These are phyloP conservation scores for Euptelea pleiosperma DNA, from an alignment of 164 flowering plant genomes.

Conservation along the genomic window DNA sequence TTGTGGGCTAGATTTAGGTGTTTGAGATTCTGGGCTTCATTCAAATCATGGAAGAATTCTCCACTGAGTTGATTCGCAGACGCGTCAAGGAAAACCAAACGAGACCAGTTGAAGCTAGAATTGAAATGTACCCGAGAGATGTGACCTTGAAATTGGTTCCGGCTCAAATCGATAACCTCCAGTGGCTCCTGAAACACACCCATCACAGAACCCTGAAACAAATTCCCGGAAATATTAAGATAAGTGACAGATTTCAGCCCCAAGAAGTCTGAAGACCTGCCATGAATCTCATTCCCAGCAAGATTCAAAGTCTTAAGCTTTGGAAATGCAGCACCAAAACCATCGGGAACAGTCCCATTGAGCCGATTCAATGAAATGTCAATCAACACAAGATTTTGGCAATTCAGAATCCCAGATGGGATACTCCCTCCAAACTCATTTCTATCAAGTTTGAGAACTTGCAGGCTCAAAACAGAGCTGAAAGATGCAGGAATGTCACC, in stretches of 20 bases:
- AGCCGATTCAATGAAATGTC: slow-evolving; percentile 63
- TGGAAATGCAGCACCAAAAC: slow-evolving; percentile 59
- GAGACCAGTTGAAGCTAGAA: slow-evolving; percentile 54
- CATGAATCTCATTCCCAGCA: slow-evolving; percentile 60
- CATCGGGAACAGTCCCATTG: slow-evolving; percentile 56
- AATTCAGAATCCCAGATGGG: slow-evolving; percentile 48
- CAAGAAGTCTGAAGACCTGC: slow-evolving; percentile 50
- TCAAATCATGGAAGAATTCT: slow-evolving; percentile 37
- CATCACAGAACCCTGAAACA: slow-evolving; percentile 64
- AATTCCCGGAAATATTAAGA: slow-evolving; percentile 69
- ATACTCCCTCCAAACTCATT: slow-evolving; percentile 50
- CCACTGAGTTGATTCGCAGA: slow-evolving; percentile 80
- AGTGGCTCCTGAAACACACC: slow-evolving; percentile 43
- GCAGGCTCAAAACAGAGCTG: slow-evolving; percentile 49
- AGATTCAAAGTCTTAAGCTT: slow-evolving; percentile 54
- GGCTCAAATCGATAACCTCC: slow-evolving; percentile 69
- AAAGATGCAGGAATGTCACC: slow-evolving; percentile 56
- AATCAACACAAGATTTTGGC: slow-evolving; percentile 41
- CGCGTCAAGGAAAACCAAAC: slow-evolving; percentile 58
- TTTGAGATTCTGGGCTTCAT: slow-evolving; percentile 47
- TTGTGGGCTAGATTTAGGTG: slow-evolving; percentile 74
- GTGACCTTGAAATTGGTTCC: slow-evolving; percentile 72
- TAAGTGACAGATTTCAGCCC: slow-evolving; percentile 42
- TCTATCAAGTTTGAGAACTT: slow-evolving; percentile 43
- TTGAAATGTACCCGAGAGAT: slow-evolving; percentile 60